Base-by-base conservation (phyloP, 2,329 filamentous ascomycete genomes). In the Apiospora rasikravindrae region DNA sequence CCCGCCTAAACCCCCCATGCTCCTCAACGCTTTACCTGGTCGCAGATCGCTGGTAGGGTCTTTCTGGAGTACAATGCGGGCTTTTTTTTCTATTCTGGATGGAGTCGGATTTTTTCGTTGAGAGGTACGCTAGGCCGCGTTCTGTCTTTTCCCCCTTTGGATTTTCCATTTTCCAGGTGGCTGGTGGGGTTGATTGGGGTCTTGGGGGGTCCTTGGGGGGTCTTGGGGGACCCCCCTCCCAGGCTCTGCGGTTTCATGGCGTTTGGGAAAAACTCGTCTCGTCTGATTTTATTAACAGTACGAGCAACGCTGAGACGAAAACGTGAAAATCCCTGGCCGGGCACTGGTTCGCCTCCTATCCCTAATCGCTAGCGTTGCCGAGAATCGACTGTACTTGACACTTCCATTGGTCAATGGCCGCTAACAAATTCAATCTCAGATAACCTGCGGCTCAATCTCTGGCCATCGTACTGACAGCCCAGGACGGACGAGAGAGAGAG, bases 1-100 rank as follows among this genome's bases (percentile, higher is more conserved):
- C 57, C 57, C 57, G 57, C 57, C 40, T n/a, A 10, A 16, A 64
- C 57, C 57, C 53, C 57, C 57, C 57, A 64, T 64, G 57, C 57
- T 64, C 57, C 57, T 64, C 57, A 64, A 64, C 57, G 57, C 57
- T 64, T 64, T 64, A 64, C 57, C 57, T 64, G 33, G 57, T 64
- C 57, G 57, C 33, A 64, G 57, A 64, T 64, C 57, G 40, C 57
- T 64, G 29, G 57, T 64, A 37, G 33, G 57, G 33, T 64, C 19
- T 22, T 24, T 57, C 51, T 61, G 53, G 53, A 61, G 53, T 37
- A 61, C 53, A 22, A 19, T 61, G 53, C 53, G 53, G 53, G 53
- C 19, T 61, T 61, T 61, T 57, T 22, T 19, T 22, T 61, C 33
- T 37, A 37, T 49, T 49, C 16, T n/a, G 53, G 57, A 64, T 64